Percentiles rank a stretch among this genome's conserved stretches.
Evolutionary conservation across 306 rosid genomes (phyloP).

Genomic region (Lablab purpureus): DNA sequence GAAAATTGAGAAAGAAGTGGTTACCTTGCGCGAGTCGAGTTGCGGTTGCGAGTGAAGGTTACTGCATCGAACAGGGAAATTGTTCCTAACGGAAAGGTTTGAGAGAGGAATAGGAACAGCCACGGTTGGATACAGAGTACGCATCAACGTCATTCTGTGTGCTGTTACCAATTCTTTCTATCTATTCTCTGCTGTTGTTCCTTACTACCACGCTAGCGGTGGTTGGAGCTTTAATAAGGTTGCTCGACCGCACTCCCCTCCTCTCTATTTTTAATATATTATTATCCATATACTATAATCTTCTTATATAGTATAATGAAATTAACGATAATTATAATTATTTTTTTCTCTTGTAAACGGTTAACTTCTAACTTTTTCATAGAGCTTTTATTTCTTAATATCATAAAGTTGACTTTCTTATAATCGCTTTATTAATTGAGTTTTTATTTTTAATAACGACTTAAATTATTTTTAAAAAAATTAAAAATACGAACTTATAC

Average conservation of each 20-base stretch:
- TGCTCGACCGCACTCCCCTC: not conserved
- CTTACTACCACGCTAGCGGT: not conserved
- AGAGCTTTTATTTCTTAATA: no score
- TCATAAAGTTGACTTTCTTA: no score
- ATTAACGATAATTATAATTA: no score
- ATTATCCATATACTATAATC: no score
- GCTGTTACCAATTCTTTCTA: not conserved
- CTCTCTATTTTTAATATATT: not conserved
- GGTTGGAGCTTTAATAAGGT: not conserved
- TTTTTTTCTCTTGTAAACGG: no score
- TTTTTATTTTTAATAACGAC: no score
- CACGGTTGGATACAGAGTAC: constrained; percentile 49
- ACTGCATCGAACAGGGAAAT: constrained; percentile 55
- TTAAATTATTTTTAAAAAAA: no score
- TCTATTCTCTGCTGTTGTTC: not conserved
- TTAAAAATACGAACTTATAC: no score
- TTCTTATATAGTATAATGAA: no score
- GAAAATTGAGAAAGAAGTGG: not conserved
- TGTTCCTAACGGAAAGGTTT: constrained; percentile 37
- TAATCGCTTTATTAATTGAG: no score
- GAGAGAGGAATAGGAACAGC: constrained; percentile 50
- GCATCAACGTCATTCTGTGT: constrained; percentile 65
- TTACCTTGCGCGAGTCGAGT: constrained; percentile 66
- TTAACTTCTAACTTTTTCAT: no score
- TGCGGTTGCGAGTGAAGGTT: constrained; percentile 38